Evolutionary conservation across 2,329 filamentous ascomycete genomes (phyloP).

Genomic region (Pyricularia pennisetigena): DNA sequence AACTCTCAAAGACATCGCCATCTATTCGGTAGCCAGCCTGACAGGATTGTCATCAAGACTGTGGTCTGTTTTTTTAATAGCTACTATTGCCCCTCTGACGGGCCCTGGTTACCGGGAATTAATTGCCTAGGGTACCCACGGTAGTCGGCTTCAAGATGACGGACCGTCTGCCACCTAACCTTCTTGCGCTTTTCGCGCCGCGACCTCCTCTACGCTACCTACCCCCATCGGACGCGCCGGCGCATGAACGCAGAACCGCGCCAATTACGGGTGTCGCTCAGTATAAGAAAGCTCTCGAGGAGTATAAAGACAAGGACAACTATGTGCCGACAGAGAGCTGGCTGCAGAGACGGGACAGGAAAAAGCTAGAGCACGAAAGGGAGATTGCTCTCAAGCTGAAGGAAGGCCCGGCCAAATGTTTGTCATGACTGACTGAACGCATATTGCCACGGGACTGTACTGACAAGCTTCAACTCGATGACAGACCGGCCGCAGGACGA

Average conservation of each 20-base stretch:
- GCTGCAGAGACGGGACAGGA: conserved; percentile 77
- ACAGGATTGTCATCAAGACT: background rate
- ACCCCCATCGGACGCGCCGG: conserved; percentile 70
- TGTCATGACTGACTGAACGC: conserved; percentile 11
- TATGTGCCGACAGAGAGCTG: conserved; percentile 86
- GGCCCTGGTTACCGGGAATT: background rate
- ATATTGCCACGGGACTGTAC: background rate
- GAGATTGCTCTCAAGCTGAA: conserved; percentile 52
- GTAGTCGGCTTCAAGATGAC: conserved; percentile 59
- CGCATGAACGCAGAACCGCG: conserved; percentile 71
- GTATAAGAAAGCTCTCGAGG: conserved; percentile 62
- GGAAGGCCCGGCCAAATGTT: conserved; percentile 58
- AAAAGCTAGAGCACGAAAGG: conserved; percentile 70
- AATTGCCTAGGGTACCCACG: background rate
- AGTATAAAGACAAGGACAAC: conserved; percentile 68
- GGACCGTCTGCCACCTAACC: conserved; percentile 87
- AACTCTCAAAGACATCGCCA: background rate
- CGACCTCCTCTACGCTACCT: conserved; percentile 87
- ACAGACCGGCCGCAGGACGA: conserved; percentile 76
- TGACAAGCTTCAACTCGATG: background rate
- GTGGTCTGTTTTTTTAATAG: background rate
- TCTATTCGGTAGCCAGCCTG: background rate
- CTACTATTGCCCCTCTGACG: background rate
- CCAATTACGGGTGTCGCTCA: conserved; percentile 63
- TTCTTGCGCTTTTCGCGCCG: conserved; percentile 89